A percentile compares a stretch with the other conserved stretches of the same genome.
These are phyloP conservation scores for Eragrostis curvula DNA, from an alignment of 176 grass and related monocot genomes.

Conservation along the genomic window DNA sequence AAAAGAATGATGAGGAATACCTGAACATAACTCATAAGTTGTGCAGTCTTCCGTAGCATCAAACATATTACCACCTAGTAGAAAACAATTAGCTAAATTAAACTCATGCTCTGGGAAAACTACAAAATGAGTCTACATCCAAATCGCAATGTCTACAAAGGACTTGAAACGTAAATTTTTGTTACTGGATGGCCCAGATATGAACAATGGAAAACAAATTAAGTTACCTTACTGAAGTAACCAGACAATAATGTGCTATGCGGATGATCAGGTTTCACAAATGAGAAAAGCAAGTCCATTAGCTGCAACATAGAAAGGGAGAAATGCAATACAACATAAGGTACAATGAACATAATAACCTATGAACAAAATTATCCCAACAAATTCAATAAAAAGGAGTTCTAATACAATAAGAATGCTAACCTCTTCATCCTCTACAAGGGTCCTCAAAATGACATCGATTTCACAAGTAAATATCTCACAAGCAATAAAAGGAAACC, in stretches of 20 bases:
- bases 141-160: background rate
- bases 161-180: constrained; percentile 4
- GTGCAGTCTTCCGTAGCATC: constrained; percentile 81
- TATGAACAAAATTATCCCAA: constrained; percentile 19
- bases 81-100: constrained; percentile 31
- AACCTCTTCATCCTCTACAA: constrained; percentile 96
- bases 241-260: constrained; percentile 87
- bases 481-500: constrained; percentile 98
- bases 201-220: background rate
- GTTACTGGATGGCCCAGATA: constrained; percentile 3
- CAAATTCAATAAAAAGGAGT: background rate
- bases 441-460: constrained; percentile 89
- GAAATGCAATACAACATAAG: constrained; percentile 18
- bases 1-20: constrained; percentile 45
- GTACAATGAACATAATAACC: constrained; percentile 7
- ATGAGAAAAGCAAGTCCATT: constrained; percentile 96
- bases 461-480: constrained; percentile 99
- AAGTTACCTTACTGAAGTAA: constrained; percentile 97
- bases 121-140: background rate
- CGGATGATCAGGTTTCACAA: constrained; percentile 78
- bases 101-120: constrained; percentile 38
- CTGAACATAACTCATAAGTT: constrained; percentile 92
- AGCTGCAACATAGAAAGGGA: constrained; percentile 57
- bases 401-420: background rate
- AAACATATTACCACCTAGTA: constrained; percentile 92